Evolutionary conservation across 2,329 filamentous ascomycete species (phyloP).

Genomic region (Penicillium sp.): DNA sequence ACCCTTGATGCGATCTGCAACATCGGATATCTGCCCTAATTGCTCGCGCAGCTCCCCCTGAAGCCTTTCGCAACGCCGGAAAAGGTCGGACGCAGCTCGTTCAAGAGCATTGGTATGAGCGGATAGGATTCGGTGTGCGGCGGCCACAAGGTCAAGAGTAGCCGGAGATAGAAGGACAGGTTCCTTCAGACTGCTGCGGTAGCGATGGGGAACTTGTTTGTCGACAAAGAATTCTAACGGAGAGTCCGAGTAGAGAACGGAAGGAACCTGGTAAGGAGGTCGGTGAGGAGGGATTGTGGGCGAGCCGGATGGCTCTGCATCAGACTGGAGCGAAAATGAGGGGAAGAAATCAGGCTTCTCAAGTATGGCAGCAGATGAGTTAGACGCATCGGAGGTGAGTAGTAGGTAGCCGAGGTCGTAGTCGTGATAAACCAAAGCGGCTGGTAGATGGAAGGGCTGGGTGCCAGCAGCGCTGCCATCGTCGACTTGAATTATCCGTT

Average conservation of each 20-base stretch:
- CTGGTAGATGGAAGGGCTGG: slow-evolving; percentile 46
- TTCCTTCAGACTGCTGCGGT: slow-evolving; percentile 48
- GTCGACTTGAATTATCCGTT: slow-evolving; percentile 52
- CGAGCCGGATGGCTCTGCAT: slow-evolving; percentile 26
- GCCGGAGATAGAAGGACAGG: slow-evolving; percentile 54
- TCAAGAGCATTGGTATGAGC: slow-evolving; percentile 52
- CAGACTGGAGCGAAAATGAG: slow-evolving; percentile 33
- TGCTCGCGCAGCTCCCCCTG: slow-evolving; percentile 54
- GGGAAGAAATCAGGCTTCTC: slow-evolving; percentile 52
- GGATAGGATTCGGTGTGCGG: slow-evolving; percentile 53
- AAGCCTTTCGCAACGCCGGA: slow-evolving; percentile 56
- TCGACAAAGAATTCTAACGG: slow-evolving; percentile 48
- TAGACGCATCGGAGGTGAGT: slow-evolving; percentile 53
- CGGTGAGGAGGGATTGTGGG: slow-evolving; percentile 40
- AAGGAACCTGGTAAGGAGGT: slow-evolving; percentile 49
- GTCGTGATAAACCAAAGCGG: slow-evolving; percentile 60
- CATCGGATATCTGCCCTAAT: slow-evolving; percentile 49
- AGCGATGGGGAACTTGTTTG: slow-evolving; percentile 49
- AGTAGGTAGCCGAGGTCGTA: slow-evolving; percentile 63
- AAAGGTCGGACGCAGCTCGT: slow-evolving; percentile 55
- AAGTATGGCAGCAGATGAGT: slow-evolving; percentile 57
- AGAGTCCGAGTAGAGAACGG: slow-evolving; percentile 45
- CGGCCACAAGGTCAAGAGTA: slow-evolving; percentile 53
- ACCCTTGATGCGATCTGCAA: slow-evolving; percentile 51
- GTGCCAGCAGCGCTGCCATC: slow-evolving; percentile 27